These are phyloP conservation scores for Erythrophleum fordii DNA, from an alignment of 306 rosid genomes.

Conservation along the genomic window DNA sequence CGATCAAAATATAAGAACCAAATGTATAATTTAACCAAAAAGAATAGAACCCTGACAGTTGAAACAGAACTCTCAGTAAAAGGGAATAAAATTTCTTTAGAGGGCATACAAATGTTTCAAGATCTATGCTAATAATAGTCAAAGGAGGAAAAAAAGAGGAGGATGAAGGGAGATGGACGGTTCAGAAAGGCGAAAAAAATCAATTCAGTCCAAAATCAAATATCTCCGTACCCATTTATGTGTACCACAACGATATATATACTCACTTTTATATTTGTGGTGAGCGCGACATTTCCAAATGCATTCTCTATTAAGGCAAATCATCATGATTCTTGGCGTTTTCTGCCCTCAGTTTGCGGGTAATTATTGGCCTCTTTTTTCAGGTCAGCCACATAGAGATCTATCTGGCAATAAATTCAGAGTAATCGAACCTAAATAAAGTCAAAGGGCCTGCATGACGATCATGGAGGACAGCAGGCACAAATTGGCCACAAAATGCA, in stretches of 20 bases:
- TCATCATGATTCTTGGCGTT: not conserved
- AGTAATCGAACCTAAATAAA: not conserved
- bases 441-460: conserved; percentile 18
- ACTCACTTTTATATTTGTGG: not conserved
- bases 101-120: not conserved
- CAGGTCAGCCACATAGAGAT: too few relatives aligned
- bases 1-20: too few relatives aligned
- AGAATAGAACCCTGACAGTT: too few relatives aligned
- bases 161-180: too few relatives aligned
- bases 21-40: too few relatives aligned
- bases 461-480: not conserved
- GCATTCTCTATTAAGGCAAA: not conserved
- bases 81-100: not conserved
- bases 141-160: too few relatives aligned
- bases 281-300: not conserved
- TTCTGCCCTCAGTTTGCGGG: not conserved
- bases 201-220: not conserved
- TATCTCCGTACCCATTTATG: not conserved
- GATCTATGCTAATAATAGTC: too few relatives aligned
- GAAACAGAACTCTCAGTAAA: not conserved
- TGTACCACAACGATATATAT: not conserved
- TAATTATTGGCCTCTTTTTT: not conserved
- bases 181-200: not conserved
- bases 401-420: not conserved
- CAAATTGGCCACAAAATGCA: conserved; percentile 25